These are phyloP conservation scores for Diaporthe citrichinensis DNA, from an alignment of 2,329 filamentous ascomycete genomes.

Conservation along the genomic window DNA sequence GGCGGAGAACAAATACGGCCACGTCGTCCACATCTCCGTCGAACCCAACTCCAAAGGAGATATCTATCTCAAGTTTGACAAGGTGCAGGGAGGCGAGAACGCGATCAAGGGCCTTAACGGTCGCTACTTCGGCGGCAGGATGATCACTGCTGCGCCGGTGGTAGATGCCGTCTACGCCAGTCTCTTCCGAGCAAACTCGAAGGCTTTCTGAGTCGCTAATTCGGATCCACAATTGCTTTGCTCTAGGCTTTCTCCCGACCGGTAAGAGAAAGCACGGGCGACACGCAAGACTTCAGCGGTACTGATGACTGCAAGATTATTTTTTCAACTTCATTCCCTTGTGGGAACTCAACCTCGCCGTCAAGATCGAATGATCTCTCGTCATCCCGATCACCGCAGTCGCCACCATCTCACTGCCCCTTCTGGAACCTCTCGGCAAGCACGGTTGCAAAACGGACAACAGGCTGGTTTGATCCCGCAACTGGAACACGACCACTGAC, in stretches of 20 bases:
- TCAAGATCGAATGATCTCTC: constrained; percentile 11
- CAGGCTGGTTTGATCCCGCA: constrained; percentile 43
- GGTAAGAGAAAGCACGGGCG: constrained; percentile 43
- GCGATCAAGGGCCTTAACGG: constrained; percentile 98
- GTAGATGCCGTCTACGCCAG: constrained; percentile 99
- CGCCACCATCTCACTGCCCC: background rate
- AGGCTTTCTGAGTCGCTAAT: constrained; percentile 81
- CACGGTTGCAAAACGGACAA: constrained; percentile 35
- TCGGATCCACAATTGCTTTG: constrained; percentile 58
- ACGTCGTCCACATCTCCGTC: constrained; percentile 96
- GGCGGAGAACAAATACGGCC: constrained; percentile 95
- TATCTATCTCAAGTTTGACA: constrained; percentile 98
- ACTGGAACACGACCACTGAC: constrained; percentile 42
- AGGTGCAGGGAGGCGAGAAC: constrained; percentile 94
- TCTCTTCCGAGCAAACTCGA: constrained; percentile 85
- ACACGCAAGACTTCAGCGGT: constrained; percentile 39
- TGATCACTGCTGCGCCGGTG: constrained; percentile 95
- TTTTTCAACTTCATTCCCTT: constrained; percentile 2
- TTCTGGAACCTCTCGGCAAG: constrained; percentile 29
- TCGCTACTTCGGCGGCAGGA: constrained; percentile 92
- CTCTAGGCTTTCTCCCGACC: constrained; percentile 61
- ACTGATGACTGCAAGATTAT: constrained; percentile 43
- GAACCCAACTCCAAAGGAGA: constrained; percentile 95
- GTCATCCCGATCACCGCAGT: background rate
- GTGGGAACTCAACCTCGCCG: constrained; percentile 5